Evolutionary conservation across 129 eudicot species (phyloP).

Genomic region (Daucus carota): DNA sequence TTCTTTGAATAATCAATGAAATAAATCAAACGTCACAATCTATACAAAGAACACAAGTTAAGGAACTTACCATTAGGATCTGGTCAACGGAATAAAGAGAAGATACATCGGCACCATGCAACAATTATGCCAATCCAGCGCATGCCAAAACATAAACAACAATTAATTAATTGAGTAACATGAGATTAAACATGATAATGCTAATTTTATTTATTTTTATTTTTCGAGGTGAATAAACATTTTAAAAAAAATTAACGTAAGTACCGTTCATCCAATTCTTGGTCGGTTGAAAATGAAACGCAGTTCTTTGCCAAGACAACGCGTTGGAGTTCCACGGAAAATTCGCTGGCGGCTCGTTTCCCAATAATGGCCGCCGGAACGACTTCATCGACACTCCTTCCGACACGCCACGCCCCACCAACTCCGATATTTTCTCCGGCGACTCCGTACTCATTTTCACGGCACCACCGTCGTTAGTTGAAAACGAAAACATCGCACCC

Average conservation of each 20-base stretch:
- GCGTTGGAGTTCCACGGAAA: slow-evolving; percentile 6
- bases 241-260: not conserved
- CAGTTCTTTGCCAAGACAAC: slow-evolving; percentile 14
- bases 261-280: slow-evolving; percentile 17
- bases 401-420: slow-evolving; percentile 1
- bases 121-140: slow-evolving; percentile 16
- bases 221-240: not conserved
- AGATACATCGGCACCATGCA: slow-evolving; percentile 16
- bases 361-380: slow-evolving; percentile 1
- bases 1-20: not conserved
- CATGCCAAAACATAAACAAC: not conserved
- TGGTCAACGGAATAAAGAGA: slow-evolving; percentile 20
- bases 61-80: slow-evolving; percentile 41
- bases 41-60: not conserved
- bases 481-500: not conserved
- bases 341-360: not conserved
- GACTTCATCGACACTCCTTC: slow-evolving; percentile 15
- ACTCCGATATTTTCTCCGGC: not conserved
- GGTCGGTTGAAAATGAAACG: slow-evolving; percentile 9
- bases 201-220: no score
- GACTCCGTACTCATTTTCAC: no score
- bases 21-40: not conserved
- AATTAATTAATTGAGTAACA: not conserved
- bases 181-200: not conserved
- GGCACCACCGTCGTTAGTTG: not conserved